Evolutionary conservation across 768 basidiomycete genomes (phyloP), one percentile per base, ranked within the genome.

Genomic region (Punctularia strigosozonata): DNA sequence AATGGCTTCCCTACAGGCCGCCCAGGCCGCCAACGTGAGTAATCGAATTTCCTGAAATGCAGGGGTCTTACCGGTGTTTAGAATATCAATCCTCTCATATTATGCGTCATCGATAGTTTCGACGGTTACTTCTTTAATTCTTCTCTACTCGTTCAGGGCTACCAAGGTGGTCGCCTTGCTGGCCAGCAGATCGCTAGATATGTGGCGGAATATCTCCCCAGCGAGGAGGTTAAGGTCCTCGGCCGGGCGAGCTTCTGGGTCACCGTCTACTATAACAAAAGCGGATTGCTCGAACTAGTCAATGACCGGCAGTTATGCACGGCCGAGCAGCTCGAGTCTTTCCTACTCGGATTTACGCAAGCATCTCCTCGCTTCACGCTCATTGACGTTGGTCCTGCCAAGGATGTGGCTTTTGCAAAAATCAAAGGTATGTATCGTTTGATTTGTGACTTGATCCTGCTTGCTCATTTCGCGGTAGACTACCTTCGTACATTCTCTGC

Each of bases 231-330:
- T 36, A 73, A 73, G 39, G 64, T 71, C 40, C 69, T 74, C 42
- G 76, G 74, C 22, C 68, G 76, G 6, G 64, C 82, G 28, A 80
- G 81, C 20, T 82, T 84, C 55, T 85, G 80, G 80, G 71, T 82
- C 36, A 74, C 73, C 31, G 54, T 86, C 44, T 85, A 75, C 61
- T 70, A 74, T 58, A 82, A 80, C 64, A 79, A 71, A 57, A 50
- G 58, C 38, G 69, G 69, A 23, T 58, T 81, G 32, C 53, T 67
- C 8, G 69, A 73, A 37, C 57, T 59, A 36, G 65, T 82, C 25
- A 56, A 69, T 40, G 60, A 59, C 23, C 65, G 70, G 47, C 65
- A 68, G 37, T 55, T 77, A 38, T 84, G 81, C 51, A 69, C 69
- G 33, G 61, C 62, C 17, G 77, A 78, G 36, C 79, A 84, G 45